Conservation (phyloP, 106 monocot species). For the Acorus gramineus region DNA sequence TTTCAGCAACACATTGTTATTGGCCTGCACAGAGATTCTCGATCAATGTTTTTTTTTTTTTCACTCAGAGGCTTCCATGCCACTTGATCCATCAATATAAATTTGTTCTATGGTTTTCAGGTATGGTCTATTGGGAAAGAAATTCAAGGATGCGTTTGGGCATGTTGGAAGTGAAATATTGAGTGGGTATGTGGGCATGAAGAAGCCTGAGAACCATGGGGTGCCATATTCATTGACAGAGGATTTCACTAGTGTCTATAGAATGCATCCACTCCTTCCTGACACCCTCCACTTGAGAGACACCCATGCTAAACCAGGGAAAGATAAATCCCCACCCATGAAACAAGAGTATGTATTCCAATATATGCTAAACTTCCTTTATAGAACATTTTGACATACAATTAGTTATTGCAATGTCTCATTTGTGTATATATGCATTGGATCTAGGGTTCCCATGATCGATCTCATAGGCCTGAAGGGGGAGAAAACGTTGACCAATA, state of each 20-base stretch:
- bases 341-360: conserved; percentile 28
- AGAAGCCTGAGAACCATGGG: conserved; percentile 45
- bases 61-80: not conserved
- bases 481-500: conserved; percentile 15
- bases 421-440: conserved; percentile 6
- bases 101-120: conserved; percentile 5
- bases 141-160: conserved; percentile 42
- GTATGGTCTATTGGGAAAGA: conserved; percentile 58
- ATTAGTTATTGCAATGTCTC: not conserved
- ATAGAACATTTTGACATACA: not conserved
- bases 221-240: conserved; percentile 54
- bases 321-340: conserved; percentile 37
- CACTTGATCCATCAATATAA: not conserved
- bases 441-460: conserved; percentile 21
- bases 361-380: not conserved
- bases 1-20: not conserved
- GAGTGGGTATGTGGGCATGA: conserved; percentile 48
- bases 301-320: conserved; percentile 23
- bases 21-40: not conserved
- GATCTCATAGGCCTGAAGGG: conserved; percentile 34
- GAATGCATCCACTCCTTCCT: conserved; percentile 47
- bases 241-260: conserved; percentile 42
- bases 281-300: conserved; percentile 35
- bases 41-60: not conserved
- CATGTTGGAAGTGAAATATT: conserved; percentile 38